Conservation (phyloP, 495 filamentous ascomycete genomes). For the Lophiotrema nucula region DNA sequence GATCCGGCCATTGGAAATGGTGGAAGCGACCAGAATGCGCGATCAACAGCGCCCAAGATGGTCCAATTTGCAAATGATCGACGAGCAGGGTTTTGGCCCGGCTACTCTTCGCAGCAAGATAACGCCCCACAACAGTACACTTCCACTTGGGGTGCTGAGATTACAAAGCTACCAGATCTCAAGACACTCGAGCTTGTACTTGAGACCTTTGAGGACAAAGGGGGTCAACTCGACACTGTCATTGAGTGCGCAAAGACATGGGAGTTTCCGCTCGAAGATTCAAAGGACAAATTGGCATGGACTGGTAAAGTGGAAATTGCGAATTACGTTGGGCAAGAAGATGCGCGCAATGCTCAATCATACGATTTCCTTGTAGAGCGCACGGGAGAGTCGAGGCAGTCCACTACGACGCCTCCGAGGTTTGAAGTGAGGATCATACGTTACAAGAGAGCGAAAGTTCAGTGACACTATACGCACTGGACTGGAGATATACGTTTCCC, state of each 20-base stretch:
- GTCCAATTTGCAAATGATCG: conserved; percentile 3
- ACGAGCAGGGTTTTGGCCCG: not conserved
- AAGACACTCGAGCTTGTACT: conserved; percentile 17
- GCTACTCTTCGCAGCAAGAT: not conserved
- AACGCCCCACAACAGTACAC: not conserved
- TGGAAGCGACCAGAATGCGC: not conserved
- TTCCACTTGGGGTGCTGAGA: conserved; percentile 4
- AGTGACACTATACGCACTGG: not conserved
- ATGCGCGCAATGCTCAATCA: no score
- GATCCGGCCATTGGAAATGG: conserved; percentile 7
- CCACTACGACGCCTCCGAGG: not conserved
- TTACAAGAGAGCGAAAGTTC: not conserved
- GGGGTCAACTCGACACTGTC: conserved; percentile 21
- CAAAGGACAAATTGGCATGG: conserved; percentile 13
- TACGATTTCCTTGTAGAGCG: no score
- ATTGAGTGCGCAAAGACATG: conserved; percentile 29
- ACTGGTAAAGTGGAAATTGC: conserved; percentile 22
- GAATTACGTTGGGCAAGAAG: not conserved
- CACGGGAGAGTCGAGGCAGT: not conserved
- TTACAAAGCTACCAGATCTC: conserved; percentile 8
- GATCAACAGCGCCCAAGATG: not conserved
- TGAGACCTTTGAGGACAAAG: conserved; percentile 24
- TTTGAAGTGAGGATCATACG: conserved; percentile 14
- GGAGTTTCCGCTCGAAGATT: conserved; percentile 19
- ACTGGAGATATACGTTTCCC: not conserved